Evolutionary conservation across 2,329 filamentous ascomycete species (phyloP), one percentile per base, ranked within the genome.

Genomic region (Plectosphaerella sp.): DNA sequence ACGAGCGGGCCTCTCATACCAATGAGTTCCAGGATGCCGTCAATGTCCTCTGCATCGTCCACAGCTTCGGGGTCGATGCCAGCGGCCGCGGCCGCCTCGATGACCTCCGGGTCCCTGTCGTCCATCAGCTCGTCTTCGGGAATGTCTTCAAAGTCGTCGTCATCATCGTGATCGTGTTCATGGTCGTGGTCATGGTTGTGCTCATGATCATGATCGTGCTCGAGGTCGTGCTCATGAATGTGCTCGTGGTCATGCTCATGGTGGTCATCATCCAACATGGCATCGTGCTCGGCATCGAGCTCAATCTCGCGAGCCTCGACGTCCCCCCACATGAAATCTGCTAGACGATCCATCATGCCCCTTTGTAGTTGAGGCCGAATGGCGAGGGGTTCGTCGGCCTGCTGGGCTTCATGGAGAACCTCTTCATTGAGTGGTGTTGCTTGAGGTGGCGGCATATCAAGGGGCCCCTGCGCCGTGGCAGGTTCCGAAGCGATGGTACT

Each of bases 1-100:
- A 88, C 87, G 3, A 99, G 78, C 1, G 94, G 94, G 0, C 94
- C 94, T 63, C 95, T 90, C 88, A 99, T 95, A 37, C 94, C 94
- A 54, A 99, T 88, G 15, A 99, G 82, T 67, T 99, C 94, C 75
- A 99, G 85, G 49, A 99, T 89, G 0, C 94, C 94, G 66, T 99
- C 94, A 15, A 99, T 84, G 64, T 99, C 94, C 69, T 99, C 94
- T 10, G 89, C 89, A 59, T 97, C 88, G 43, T 92, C 89, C 42
- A 91, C 80, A 10, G 86, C 87, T 59, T 89, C 86, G 50, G 83
- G 79, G 51, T 96, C 90, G 36, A 93, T 73, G 9, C 80, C 88
- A 15, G 82, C 84, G 47, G 81, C 83, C 18, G 79, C 79, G n/a
- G 82, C 86, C 45, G 80, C 87, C 49, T 83, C 83, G 20, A 82